Conservation (phyloP, 1,284 basidiomycete species). For the Tylopilus sp. region DNA sequence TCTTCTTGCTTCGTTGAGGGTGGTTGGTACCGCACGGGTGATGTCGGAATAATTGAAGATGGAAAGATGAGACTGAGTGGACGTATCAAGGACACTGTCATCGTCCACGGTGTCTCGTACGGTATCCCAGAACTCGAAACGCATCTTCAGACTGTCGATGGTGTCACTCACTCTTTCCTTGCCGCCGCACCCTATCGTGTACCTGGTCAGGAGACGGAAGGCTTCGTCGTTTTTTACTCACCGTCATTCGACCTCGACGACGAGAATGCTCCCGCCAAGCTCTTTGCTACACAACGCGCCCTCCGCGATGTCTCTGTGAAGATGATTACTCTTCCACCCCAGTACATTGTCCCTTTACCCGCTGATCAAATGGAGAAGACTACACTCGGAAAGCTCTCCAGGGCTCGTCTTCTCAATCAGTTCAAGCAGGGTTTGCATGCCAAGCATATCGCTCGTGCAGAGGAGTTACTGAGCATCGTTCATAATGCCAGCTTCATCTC, state of each 20-base stretch:
- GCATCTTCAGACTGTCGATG: constrained; percentile 39
- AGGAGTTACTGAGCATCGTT: constrained; percentile 27
- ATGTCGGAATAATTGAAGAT: constrained; percentile 37
- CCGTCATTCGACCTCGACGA: constrained; percentile 23
- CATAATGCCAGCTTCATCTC: constrained; percentile 24
- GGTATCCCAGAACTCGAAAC: constrained; percentile 41
- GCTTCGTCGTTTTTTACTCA: constrained; percentile 32
- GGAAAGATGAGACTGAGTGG: constrained; percentile 40
- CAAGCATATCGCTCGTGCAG: constrained; percentile 29
- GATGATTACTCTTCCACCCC: constrained; percentile 29
- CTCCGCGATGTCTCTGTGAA: constrained; percentile 24
- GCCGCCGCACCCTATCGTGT: constrained; percentile 37
- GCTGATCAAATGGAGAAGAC: constrained; percentile 32
- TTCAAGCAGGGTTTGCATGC: constrained; percentile 30
- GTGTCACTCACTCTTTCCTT: constrained; percentile 38
- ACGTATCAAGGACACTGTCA: constrained; percentile 45
- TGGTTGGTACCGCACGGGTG: constrained; percentile 45
- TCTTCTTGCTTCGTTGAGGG: constrained; percentile 38
- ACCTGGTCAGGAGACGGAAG: constrained; percentile 32
- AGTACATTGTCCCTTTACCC: constrained; percentile 30
- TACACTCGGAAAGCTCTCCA: constrained; percentile 33
- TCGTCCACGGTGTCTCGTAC: constrained; percentile 46
- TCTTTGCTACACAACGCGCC: constrained; percentile 19
- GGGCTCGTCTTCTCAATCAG: constrained; percentile 27
- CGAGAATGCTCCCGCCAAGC: constrained; percentile 21